These are phyloP conservation scores for Russula sp. DNA, from an alignment of 768 basidiomycete species.

Conservation along the genomic window DNA sequence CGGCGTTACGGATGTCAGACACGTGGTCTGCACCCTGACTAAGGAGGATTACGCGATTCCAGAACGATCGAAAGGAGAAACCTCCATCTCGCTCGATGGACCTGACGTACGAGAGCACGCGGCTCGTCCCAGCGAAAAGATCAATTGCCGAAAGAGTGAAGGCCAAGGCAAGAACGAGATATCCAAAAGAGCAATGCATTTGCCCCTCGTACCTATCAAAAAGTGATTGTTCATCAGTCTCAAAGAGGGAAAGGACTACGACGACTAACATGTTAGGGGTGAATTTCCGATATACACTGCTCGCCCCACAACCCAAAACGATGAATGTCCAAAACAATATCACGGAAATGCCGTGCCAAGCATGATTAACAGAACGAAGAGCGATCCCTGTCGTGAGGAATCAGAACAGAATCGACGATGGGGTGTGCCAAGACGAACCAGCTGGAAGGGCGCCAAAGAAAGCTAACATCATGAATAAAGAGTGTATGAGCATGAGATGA, in stretches of 20 bases:
- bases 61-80: conserved; percentile 51
- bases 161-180: conserved; percentile 48
- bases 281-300: conserved; percentile 68
- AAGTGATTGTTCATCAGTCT: background rate
- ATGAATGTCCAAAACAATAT: conserved; percentile 60
- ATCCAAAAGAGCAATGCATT: conserved; percentile 65
- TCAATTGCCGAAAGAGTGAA: conserved; percentile 52
- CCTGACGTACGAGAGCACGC: conserved; percentile 49
- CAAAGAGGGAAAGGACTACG: conserved; percentile 36
- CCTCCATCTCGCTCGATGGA: conserved; percentile 38
- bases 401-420: conserved; percentile 2
- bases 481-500: conserved; percentile 72
- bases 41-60: conserved; percentile 55
- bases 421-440: conserved; percentile 46
- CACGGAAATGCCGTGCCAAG: conserved; percentile 57
- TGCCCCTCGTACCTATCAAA: conserved; percentile 62
- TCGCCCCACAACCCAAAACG: conserved; percentile 62
- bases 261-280: conserved; percentile 78
- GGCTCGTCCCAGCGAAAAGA: conserved; percentile 48
- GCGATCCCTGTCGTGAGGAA: conserved; percentile 57
- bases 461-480: conserved; percentile 68
- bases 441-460: conserved; percentile 82
- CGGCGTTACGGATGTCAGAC: conserved; percentile 35
- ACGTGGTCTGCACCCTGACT: conserved; percentile 41
- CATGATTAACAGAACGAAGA: conserved; percentile 72